Percentiles rank a stretch among this genome's conserved stretches.
phyloP scores from a whole-genome alignment of 2,329 filamentous ascomycete species.

The Aspergillus carbonarius region DNA sequence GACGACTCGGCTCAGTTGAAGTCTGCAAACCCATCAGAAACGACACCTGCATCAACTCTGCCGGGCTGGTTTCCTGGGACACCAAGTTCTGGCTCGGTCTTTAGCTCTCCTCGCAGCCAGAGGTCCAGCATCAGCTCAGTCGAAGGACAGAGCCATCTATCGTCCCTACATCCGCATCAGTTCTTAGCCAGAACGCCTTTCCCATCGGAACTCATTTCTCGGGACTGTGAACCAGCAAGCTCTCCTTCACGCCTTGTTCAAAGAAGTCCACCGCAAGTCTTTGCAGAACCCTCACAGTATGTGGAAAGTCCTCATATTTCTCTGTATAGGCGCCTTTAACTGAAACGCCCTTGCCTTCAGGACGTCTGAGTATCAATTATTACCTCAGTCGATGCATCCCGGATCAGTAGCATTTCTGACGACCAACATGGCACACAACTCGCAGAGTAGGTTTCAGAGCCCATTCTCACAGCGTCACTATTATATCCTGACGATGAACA shows the following conservation, averaged over 20 bases:
- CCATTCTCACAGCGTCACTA: background rate
- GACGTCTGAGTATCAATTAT: background rate
- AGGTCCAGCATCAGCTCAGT: background rate
- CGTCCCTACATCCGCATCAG: background rate
- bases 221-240: background rate
- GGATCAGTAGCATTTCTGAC: slow-evolving; percentile 23
- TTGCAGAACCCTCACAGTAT: slow-evolving; percentile 1
- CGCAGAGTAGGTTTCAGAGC: slow-evolving; percentile 26
- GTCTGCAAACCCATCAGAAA: background rate
- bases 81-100: background rate
- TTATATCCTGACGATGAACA: slow-evolving; percentile 20
- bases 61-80: background rate
- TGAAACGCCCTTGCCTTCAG: background rate
- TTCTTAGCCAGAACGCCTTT: background rate
- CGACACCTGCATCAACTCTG: background rate
- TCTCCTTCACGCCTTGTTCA: background rate
- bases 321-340: background rate
- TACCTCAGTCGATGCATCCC: slow-evolving; percentile 3
- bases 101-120: background rate
- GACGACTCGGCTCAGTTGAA: background rate
- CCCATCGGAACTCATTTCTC: background rate
- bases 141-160: background rate
- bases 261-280: background rate
- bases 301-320: background rate
- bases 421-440: slow-evolving; percentile 32